phyloP scores from a whole-genome alignment of 345 rosid genomes.

The Eucalyptus sp. region DNA sequence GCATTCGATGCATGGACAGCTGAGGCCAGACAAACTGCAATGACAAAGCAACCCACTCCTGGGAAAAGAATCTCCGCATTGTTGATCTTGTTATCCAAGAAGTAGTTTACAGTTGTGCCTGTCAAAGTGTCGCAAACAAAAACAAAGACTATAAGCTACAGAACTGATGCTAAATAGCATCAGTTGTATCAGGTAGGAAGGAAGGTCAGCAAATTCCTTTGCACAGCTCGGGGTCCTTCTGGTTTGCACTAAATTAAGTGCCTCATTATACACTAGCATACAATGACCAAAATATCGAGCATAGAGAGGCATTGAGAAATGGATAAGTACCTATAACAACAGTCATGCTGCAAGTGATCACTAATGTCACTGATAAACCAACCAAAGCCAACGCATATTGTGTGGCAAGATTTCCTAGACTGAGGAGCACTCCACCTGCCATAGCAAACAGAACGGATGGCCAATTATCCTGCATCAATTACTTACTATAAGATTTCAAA shows the following conservation, averaged over 20 bases:
- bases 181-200: neutral
- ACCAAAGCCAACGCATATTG: constrained; percentile 78
- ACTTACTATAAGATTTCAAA: neutral
- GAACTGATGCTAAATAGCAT: neutral
- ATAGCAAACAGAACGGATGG: constrained; percentile 67
- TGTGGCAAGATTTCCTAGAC: constrained; percentile 65
- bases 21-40: constrained; percentile 70
- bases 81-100: constrained; percentile 66
- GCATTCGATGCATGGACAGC: constrained; percentile 77
- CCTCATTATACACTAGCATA: neutral
- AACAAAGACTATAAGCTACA: neutral
- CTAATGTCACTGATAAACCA: constrained; percentile 76
- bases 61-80: constrained; percentile 65
- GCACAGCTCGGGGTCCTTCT: neutral
- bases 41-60: constrained; percentile 73
- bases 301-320: neutral
- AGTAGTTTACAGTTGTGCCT: constrained; percentile 84
- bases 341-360: constrained; percentile 57
- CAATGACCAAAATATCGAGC: neutral
- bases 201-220: neutral
- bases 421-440: constrained; percentile 60
- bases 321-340: constrained; percentile 51
- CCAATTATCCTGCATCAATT: constrained; percentile 49
- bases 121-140: neutral
- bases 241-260: neutral